A percentile compares a stretch with the other conserved stretches of the same genome.
phyloP scores from a whole-genome alignment of 495 filamentous ascomycete genomes.

The Rostrohypoxylon terebratum region DNA sequence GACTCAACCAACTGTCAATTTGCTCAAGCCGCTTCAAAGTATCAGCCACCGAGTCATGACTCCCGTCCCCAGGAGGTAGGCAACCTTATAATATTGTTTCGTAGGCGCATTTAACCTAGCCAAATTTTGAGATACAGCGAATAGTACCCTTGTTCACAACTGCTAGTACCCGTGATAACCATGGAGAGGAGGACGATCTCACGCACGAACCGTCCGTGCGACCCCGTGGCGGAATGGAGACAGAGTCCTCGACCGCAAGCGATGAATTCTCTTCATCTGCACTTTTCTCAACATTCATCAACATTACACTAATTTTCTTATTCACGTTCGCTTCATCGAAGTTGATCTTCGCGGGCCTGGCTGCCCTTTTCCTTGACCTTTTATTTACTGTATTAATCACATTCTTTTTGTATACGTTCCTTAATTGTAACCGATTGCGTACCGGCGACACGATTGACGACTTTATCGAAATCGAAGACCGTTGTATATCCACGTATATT shows the following conservation, averaged over 20 bases:
- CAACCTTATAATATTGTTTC: constrained; percentile 9
- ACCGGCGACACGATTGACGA: constrained; percentile 1
- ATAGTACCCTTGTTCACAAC: constrained; percentile 31
- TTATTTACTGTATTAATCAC: constrained; percentile 16
- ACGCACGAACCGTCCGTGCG: constrained; percentile 36
- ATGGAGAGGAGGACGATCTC: constrained; percentile 39
- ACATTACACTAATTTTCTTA: constrained; percentile 16
- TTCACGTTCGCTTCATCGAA: constrained; percentile 47
- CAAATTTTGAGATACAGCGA: constrained; percentile 16
- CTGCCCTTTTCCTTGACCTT: constrained; percentile 35
- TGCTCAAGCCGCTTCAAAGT: too few relatives aligned
- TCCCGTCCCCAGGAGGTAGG: not conserved
- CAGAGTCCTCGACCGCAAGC: constrained; percentile 3
- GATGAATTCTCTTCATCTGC: constrained; percentile 20
- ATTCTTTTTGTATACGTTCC: constrained; percentile 22
- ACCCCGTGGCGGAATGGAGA: constrained; percentile 1
- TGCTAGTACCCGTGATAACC: constrained; percentile 34
- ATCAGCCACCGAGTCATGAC: constrained; percentile 3
- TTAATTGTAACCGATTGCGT: constrained; percentile 18
- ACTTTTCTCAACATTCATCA: constrained; percentile 13
- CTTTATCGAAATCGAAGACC: not conserved
- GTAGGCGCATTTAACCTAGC: constrained; percentile 8
- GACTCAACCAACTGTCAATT: not conserved
- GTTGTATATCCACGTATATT: not conserved
- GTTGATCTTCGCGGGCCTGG: constrained; percentile 52